Evolutionary conservation across 805 yeast genomes (phyloP), one percentile per base, ranked within the genome.

Genomic region (Ogataea pini): DNA sequence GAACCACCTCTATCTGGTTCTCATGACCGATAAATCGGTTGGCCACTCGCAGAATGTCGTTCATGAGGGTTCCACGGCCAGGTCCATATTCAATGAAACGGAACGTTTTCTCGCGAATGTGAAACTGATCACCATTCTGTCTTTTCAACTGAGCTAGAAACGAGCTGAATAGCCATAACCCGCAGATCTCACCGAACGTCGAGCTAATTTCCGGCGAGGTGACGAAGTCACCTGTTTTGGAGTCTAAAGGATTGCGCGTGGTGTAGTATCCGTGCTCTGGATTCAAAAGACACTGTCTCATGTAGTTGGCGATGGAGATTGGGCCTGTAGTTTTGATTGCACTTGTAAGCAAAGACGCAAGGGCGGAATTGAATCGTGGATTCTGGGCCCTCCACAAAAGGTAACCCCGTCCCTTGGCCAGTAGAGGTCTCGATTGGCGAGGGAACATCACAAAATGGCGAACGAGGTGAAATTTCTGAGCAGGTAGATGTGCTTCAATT

Each of bases 171-270:
- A 75, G 70, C 89, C 95, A 89, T 4, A 89, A 68, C 0, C 94
- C 96, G 49, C 86, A 74, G 71, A 86, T 78, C 63, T 89, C 96
- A 17, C 96, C 96, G 70, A 88, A 89, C 69, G 88, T 84, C 33
- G 87, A 88, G 6, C 92, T 85, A 43, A 89, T 86, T 65, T 89
- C 96, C 0, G 96, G 96, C 0, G 92, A 84, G 0, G 96, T 89
- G 44, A 84, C 75, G 63, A 89, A 89, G 64, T 89, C 96, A 4
- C 96, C 95, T 4, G 49, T 52, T 18, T 50, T 47, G 1, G 55
- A 29, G 34, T 56, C 65, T 29, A 89, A 70, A 2, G 96, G 96
- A 56, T 88, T 84, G 52, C 83, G 70, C 3, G 87, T 83, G 18
- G 89, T 85, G 61, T 89, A 88, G 63, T 89, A 89, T 0, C 96